phyloP scores from a whole-genome alignment of 768 basidiomycete genomes.

The Tremella mesenterica region DNA sequence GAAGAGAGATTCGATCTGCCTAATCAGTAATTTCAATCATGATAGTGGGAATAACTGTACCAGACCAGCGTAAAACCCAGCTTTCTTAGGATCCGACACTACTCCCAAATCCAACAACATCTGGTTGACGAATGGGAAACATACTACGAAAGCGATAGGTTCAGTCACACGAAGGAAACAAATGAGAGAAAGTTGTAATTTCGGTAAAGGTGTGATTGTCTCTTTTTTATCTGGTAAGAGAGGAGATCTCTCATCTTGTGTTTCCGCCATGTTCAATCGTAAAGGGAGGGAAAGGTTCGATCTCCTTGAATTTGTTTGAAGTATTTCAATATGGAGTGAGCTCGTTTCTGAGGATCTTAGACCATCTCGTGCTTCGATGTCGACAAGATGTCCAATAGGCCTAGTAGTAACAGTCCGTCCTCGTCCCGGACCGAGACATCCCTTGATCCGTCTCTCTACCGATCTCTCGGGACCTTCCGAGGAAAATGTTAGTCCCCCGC shows the following conservation, averaged over 20 bases:
- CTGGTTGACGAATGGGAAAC: constrained; percentile 36
- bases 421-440: too few relatives aligned
- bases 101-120: constrained; percentile 30
- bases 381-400: too few relatives aligned
- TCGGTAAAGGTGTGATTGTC: constrained; percentile 27
- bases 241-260: constrained; percentile 7
- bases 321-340: too few relatives aligned
- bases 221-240: constrained; percentile 3
- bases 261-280: too few relatives aligned
- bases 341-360: too few relatives aligned
- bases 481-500: too few relatives aligned
- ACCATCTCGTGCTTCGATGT: too few relatives aligned
- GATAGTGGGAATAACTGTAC: constrained; percentile 10
- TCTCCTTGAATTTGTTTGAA: too few relatives aligned
- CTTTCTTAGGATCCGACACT: constrained; percentile 21
- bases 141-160: constrained; percentile 27
- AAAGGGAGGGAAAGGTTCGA: too few relatives aligned
- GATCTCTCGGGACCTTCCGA: too few relatives aligned
- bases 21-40: background rate
- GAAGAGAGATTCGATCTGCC: constrained; percentile 34
- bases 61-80: constrained; percentile 28
- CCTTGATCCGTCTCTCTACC: too few relatives aligned
- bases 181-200: constrained; percentile 23
- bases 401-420: too few relatives aligned
- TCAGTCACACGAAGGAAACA: constrained; percentile 29